These are phyloP conservation scores for Massarina eburnea DNA, from an alignment of 2,329 filamentous ascomycete genomes.

Conservation along the genomic window DNA sequence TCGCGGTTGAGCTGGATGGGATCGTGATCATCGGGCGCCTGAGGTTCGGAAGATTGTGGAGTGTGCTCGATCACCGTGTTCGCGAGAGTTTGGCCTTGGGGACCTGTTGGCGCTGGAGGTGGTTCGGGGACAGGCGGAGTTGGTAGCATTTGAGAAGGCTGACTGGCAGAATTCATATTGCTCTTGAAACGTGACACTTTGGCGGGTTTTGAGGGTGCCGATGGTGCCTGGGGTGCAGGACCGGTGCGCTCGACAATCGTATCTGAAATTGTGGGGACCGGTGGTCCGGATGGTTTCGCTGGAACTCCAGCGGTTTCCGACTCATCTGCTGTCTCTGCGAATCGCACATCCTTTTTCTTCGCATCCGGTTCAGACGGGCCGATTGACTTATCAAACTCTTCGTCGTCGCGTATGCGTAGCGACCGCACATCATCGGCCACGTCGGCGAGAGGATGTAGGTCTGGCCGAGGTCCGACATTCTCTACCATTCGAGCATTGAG, in stretches of 20 bases:
- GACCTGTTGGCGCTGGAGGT: conserved; percentile 41
- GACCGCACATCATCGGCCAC: conserved; percentile 61
- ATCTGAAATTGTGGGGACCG: conserved; percentile 34
- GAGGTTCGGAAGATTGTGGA: conserved; percentile 32
- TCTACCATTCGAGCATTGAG: conserved; percentile 63
- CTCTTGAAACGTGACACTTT: conserved; percentile 48
- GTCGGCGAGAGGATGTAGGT: conserved; percentile 41
- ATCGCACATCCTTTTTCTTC: conserved; percentile 64
- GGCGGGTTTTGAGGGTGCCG: conserved; percentile 24
- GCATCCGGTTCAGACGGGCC: conserved; percentile 14
- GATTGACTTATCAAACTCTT: conserved; percentile 35
- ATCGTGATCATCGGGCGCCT: conserved; percentile 59
- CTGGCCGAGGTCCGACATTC: conserved; percentile 57
- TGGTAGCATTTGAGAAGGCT: conserved; percentile 17
- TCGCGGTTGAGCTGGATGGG: conserved; percentile 72
- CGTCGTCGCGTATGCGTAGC: conserved; percentile 50
- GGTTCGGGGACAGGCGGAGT: conserved; percentile 25
- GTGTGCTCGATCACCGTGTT: conserved; percentile 59
- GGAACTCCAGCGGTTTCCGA: neutral
- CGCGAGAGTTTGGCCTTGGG: conserved; percentile 58
- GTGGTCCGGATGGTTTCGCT: conserved; percentile 43
- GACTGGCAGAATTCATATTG: conserved; percentile 23
- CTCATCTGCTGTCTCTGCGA: conserved; percentile 63
- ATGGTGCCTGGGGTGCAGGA: conserved; percentile 11
- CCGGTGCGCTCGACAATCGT: conserved; percentile 37